These are phyloP conservation scores for Aegle marmelos DNA, from an alignment of 345 rosid genomes.

Conservation along the genomic window DNA sequence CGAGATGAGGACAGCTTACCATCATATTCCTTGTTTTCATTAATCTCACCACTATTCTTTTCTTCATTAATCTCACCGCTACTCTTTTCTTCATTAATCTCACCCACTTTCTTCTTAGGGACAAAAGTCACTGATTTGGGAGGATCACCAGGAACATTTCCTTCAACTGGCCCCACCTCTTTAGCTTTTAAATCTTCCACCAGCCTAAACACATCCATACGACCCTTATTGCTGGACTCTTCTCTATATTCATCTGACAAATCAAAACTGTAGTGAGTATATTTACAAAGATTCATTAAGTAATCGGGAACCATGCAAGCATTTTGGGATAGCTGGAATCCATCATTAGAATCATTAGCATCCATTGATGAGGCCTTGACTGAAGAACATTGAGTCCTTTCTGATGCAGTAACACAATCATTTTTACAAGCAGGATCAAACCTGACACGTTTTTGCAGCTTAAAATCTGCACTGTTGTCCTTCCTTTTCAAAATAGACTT, in stretches of 20 bases:
- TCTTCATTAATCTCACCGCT: slow-evolving; percentile 20
- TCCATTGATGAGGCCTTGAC: slow-evolving; percentile 13
- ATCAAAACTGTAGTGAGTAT: slow-evolving; percentile 52
- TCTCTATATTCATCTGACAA: slow-evolving; percentile 36
- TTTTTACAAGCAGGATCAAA: slow-evolving; percentile 42
- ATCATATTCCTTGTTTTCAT: slow-evolving; percentile 20
- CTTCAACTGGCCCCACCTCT: slow-evolving; percentile 24
- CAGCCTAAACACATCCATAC: slow-evolving; percentile 33
- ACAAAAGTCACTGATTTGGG: slow-evolving; percentile 46
- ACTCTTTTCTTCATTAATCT: slow-evolving; percentile 13
- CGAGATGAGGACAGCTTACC: neutral
- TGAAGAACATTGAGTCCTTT: slow-evolving; percentile 5
- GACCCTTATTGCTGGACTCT: slow-evolving; percentile 34
- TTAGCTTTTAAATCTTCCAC: slow-evolving; percentile 22
- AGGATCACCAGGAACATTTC: slow-evolving; percentile 16
- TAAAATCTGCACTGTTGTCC: slow-evolving; percentile 34
- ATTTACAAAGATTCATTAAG: slow-evolving; percentile 52
- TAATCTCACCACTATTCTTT: slow-evolving; percentile 16
- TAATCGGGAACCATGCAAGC: slow-evolving; percentile 52
- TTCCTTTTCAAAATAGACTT: slow-evolving; percentile 69
- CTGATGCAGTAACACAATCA: slow-evolving; percentile 23
- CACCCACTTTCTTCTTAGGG: slow-evolving; percentile 40
- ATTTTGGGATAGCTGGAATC: slow-evolving; percentile 8
- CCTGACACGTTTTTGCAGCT: slow-evolving; percentile 54
- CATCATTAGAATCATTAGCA: slow-evolving; percentile 22